phyloP scores from a whole-genome alignment of 2,329 filamentous ascomycete genomes.

The Thielaviopsis euricoi region DNA sequence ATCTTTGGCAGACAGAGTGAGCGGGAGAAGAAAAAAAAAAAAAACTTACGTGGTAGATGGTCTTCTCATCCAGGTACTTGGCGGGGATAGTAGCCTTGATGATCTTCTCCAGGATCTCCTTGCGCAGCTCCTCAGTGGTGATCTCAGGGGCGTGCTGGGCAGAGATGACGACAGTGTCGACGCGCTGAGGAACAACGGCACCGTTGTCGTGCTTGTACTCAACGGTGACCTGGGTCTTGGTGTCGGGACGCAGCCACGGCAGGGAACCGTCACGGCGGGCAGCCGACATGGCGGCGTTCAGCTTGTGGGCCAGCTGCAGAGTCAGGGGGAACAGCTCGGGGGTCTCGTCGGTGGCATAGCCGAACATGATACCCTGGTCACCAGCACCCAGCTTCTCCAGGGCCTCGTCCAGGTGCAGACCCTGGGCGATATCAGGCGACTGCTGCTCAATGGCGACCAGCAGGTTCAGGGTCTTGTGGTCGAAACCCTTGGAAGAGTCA shows the following conservation, averaged over 20 bases:
- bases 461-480: constrained; percentile 99
- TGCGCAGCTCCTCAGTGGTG: constrained; percentile 78
- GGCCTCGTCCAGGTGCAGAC: constrained; percentile 94
- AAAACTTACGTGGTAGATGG: constrained; percentile 72
- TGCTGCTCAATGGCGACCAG: constrained; percentile 98
- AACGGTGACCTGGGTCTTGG: constrained; percentile 98
- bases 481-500: constrained; percentile 91
- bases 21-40: not conserved
- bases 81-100: constrained; percentile 87
- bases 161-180: constrained; percentile 93
- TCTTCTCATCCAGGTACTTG: constrained; percentile 82
- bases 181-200: constrained; percentile 78
- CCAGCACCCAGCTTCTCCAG: constrained; percentile 95
- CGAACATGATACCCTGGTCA: constrained; percentile 99
- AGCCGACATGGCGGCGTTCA: constrained; percentile 85
- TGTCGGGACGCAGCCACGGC: constrained; percentile 93
- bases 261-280: constrained; percentile 76
- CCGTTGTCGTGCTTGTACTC: constrained; percentile 97
- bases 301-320: constrained; percentile 85
- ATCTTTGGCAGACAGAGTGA: not conserved
- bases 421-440: constrained; percentile 96
- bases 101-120: constrained; percentile 94
- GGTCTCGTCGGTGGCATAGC: constrained; percentile 98
- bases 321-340: constrained; percentile 93
- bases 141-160: constrained; percentile 86